phyloP scores from a whole-genome alignment of 129 eudicot genomes.

The Ambrosia artemisiifolia region DNA sequence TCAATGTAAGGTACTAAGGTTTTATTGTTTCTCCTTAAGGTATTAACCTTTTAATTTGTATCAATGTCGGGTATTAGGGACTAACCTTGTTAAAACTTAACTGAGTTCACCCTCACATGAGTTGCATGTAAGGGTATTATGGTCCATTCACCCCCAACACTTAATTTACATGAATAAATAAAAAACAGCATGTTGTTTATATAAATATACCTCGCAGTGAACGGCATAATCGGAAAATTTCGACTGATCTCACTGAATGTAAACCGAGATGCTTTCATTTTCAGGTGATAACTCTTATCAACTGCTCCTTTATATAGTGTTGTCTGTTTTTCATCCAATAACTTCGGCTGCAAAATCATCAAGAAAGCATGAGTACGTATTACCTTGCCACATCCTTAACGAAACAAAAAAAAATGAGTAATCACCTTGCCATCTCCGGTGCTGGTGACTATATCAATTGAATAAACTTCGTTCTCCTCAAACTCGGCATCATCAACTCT shows the following conservation, averaged over 20 bases:
- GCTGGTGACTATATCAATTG: constrained; percentile 79
- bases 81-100: too few species aligned
- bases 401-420: neutral
- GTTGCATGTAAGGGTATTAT: too few species aligned
- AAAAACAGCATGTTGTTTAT: neutral
- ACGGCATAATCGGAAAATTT: constrained; percentile 96
- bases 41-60: too few species aligned
- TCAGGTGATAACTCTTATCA: constrained; percentile 82
- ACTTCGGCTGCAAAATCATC: constrained; percentile 58
- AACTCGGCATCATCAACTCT: constrained; percentile 95
- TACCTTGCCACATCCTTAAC: neutral
- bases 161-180: neutral
- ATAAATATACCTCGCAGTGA: constrained; percentile 67
- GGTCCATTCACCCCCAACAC: too few species aligned
- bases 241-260: constrained; percentile 90
- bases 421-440: constrained; percentile 93
- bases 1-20: too few species aligned
- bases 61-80: too few species aligned
- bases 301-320: constrained; percentile 94
- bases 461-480: constrained; percentile 91
- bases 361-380: neutral
- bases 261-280: constrained; percentile 95
- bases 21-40: too few species aligned
- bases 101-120: too few species aligned
- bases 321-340: constrained; percentile 93